Evolutionary conservation across 83 land plant genomes (phyloP).

Genomic region (Larix sibirica): DNA sequence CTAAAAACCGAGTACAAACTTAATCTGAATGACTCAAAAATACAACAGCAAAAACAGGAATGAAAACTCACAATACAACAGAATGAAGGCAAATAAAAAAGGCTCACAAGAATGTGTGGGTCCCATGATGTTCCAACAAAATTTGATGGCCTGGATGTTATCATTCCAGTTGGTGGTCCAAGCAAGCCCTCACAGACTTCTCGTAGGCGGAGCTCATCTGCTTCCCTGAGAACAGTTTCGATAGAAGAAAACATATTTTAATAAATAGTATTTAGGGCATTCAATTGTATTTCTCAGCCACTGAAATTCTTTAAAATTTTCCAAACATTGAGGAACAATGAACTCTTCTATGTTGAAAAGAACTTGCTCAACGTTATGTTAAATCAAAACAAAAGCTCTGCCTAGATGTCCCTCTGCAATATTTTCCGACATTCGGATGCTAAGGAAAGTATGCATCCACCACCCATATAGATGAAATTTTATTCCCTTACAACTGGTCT

Average conservation of each 20-base stretch:
- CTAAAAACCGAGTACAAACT: background rate
- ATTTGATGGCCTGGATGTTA: conserved; percentile 25
- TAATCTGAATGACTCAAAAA: background rate
- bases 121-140: conserved; percentile 63
- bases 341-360: background rate
- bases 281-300: background rate
- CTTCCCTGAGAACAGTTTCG: conserved; percentile 59
- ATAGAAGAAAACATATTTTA: conserved; percentile 7
- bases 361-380: background rate
- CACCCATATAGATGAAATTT: too few relatives aligned
- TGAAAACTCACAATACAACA: background rate
- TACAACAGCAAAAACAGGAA: background rate
- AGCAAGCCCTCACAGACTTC: conserved; percentile 94
- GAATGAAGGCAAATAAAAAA: background rate
- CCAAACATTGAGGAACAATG: background rate
- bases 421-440: background rate
- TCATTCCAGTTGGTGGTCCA: conserved; percentile 82
- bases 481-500: too few relatives aligned
- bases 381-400: background rate
- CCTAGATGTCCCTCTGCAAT: background rate
- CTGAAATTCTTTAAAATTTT: background rate
- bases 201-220: conserved; percentile 85
- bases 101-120: conserved; percentile 81
- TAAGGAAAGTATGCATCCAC: too few relatives aligned
- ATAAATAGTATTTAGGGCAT: background rate